Base-by-base conservation (phyloP, 495 filamentous ascomycete genomes). In the Podospora didyma region DNA sequence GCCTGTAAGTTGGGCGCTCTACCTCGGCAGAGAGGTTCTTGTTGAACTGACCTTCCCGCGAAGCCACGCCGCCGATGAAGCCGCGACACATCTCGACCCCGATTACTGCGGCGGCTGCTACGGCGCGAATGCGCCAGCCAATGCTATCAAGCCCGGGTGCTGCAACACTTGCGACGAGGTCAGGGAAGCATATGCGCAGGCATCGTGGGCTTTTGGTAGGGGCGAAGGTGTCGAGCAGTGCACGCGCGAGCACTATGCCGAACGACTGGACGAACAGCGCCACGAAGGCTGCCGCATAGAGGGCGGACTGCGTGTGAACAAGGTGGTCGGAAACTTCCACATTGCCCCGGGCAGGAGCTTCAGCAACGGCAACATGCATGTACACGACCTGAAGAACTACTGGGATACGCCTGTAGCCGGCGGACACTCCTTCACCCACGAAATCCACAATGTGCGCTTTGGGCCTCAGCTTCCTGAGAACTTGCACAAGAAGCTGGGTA, bases 281-380 rank as follows among this genome's bases (percentile, higher is more conserved):
- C 79, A 84, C 16, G 95, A 99, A 68, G 94, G 94, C 24, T 99
- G 94, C 71, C 90, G 96, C 24, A 88, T 99, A 57, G 92, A 97
- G 63, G 94, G 94, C 56, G 87, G 84, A 12, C 80, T 99, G 57
- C 87, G 89, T 26, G 94, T 99, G 45, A 99, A 97, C 77, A 99
- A 98, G 69, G 94, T 99, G 2, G 80, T 97, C 52, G 94, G 94
- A 44, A 99, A 99, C 75, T 99, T 99, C 82, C 94, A 99, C 74
- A 89, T 99, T 63, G 95, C 94, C 2, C 95, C 94, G 1, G 94
- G 94, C 65, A 86, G 91, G 71, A 90, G 85, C 67, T 97, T 96
- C 80, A 91, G 86, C 62, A 94, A 88, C 66, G 89, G 89, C 51
- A 94, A 96, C 73, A 86, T 97, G 85, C 94, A 99, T 72, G 90